Conservation (phyloP, 352 stramenopile species). For the Phytophthora europaea region DNA sequence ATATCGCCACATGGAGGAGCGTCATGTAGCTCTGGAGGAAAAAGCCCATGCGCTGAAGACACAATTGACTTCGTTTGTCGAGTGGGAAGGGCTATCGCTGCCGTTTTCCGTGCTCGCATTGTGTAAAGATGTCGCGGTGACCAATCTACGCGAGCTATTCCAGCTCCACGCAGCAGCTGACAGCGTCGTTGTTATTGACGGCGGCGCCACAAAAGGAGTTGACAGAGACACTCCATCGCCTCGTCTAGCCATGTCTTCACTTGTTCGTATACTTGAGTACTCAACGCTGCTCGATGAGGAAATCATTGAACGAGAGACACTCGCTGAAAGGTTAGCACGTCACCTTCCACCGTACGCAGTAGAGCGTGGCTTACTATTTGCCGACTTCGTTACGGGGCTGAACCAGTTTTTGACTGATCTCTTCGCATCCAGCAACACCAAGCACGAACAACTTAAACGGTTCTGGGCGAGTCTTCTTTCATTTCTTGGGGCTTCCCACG, state of each 20-base stretch:
- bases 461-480: conserved; percentile 68
- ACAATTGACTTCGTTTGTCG: conserved; percentile 60
- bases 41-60: conserved; percentile 51
- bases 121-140: conserved; percentile 62
- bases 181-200: conserved; percentile 15
- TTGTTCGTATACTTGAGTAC: conserved; percentile 60
- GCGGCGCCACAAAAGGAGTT: background rate
- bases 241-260: conserved; percentile 49
- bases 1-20: conserved; percentile 68
- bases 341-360: conserved; percentile 57
- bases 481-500: conserved; percentile 34
- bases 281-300: conserved; percentile 54
- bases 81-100: conserved; percentile 59
- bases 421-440: conserved; percentile 39
- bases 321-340: conserved; percentile 35
- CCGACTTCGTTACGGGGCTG: conserved; percentile 65
- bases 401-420: conserved; percentile 53
- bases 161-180: conserved; percentile 45
- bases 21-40: conserved; percentile 62
- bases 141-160: conserved; percentile 66
- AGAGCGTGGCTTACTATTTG: conserved; percentile 60
- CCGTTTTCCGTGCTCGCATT: conserved; percentile 59
- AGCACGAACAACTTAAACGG: conserved; percentile 49
- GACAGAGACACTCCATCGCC: conserved; percentile 22
- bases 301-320: conserved; percentile 39